A percentile compares a stretch with the other conserved stretches of the same genome.
These are phyloP conservation scores for Flaveria brownii DNA, from an alignment of 129 eudicot species.

Conservation along the genomic window DNA sequence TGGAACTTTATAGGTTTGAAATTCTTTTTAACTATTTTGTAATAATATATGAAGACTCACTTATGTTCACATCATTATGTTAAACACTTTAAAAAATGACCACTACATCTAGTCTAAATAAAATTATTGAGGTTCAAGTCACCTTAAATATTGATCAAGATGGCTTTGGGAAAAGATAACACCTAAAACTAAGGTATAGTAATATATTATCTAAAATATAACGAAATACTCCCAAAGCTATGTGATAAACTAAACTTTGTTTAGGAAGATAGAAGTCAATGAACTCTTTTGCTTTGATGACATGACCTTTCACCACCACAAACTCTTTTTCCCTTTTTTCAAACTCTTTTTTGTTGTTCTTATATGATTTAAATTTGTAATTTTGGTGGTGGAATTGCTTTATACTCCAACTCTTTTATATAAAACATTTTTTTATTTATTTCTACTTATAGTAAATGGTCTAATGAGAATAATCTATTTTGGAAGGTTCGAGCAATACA, in stretches of 20 bases:
- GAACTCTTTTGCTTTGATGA: slow-evolving; percentile 42
- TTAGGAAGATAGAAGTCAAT: slow-evolving; percentile 30
- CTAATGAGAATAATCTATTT: slow-evolving; percentile 24
- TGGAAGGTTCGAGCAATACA: slow-evolving; percentile 29
- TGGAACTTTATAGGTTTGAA: no score
- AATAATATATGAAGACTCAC: no score
- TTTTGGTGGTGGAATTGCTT: slow-evolving; percentile 39
- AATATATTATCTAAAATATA: background rate
- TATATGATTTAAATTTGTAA: background rate
- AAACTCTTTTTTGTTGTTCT: slow-evolving; percentile 7
- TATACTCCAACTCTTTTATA: slow-evolving; percentile 28
- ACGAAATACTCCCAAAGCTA: background rate
- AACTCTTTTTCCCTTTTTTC: slow-evolving; percentile 20
- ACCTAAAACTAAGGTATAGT: background rate
- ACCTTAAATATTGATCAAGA: no score
- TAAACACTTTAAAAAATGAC: no score
- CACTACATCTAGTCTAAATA: no score
- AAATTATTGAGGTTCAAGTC: background rate
- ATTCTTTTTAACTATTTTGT: no score
- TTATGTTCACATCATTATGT: no score
- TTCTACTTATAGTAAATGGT: slow-evolving; percentile 33
- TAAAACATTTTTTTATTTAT: background rate
- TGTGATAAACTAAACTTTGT: background rate
- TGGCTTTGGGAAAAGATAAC: no score
- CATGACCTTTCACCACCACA: slow-evolving; percentile 37